Evolutionary conservation across 1,284 basidiomycete genomes (phyloP).

Genomic region (Inonotus hispidus): DNA sequence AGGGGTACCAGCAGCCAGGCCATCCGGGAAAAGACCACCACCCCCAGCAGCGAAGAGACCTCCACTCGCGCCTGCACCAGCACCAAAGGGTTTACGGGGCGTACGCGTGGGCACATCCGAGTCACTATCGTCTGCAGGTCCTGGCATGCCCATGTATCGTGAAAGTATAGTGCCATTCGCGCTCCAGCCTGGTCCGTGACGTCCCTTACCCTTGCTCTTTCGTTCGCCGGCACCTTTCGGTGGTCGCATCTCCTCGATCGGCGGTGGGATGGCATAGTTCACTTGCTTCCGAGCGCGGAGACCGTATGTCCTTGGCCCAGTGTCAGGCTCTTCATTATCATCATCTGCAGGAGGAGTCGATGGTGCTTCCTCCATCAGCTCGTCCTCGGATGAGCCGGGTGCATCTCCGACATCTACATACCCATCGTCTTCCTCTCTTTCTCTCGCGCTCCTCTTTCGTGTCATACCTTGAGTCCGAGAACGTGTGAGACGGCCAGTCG

Average conservation of each 20-base stretch:
- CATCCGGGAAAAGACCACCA: conserved; percentile 53
- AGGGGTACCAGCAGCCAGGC: conserved; percentile 64
- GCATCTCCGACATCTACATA: conserved; percentile 16
- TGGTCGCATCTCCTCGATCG: conserved; percentile 59
- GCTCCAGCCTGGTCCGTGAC: conserved; percentile 64
- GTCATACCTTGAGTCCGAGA: not conserved
- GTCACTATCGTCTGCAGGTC: conserved; percentile 66
- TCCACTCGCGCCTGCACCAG: conserved; percentile 31
- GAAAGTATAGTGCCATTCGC: conserved; percentile 69
- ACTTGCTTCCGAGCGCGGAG: conserved; percentile 56
- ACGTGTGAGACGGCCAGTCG: conserved; percentile 4
- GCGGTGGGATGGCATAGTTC: conserved; percentile 74
- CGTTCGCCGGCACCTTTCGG: conserved; percentile 29
- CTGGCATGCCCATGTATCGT: conserved; percentile 63
- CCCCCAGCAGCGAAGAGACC: conserved; percentile 46
- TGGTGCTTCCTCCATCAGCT: conserved; percentile 15
- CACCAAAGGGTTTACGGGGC: conserved; percentile 58
- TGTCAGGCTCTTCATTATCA: conserved; percentile 14
- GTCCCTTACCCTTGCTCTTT: conserved; percentile 32
- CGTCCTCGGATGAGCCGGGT: conserved; percentile 23
- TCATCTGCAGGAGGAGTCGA: conserved; percentile 15
- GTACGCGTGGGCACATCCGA: conserved; percentile 64
- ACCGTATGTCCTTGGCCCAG: conserved; percentile 45
- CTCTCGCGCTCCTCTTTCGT: conserved; percentile 13
- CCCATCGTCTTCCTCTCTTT: conserved; percentile 26